These are phyloP conservation scores for Rauvolfia tetraphylla DNA, from an alignment of 257 asterid species.

Conservation along the genomic window DNA sequence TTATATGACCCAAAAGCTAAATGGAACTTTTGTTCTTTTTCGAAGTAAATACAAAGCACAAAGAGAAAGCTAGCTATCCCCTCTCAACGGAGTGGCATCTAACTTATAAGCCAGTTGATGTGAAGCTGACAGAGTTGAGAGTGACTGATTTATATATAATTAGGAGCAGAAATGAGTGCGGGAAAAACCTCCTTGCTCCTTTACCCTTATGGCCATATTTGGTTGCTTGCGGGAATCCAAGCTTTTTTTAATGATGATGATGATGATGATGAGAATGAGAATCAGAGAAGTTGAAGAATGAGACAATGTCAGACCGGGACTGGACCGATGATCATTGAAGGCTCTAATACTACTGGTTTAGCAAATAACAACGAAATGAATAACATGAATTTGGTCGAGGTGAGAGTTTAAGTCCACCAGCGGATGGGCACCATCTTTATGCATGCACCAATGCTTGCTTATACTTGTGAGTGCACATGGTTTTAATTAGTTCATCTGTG, in stretches of 20 bases:
- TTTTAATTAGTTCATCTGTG: no score
- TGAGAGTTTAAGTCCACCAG: no score
- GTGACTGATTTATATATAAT: background rate
- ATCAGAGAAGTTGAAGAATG: background rate
- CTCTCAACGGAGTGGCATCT: constrained; percentile 3
- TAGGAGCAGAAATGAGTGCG: background rate
- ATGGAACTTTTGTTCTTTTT: constrained; percentile 3
- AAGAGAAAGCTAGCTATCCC: background rate
- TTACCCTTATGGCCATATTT: background rate
- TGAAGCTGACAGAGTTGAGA: background rate
- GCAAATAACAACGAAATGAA: no score
- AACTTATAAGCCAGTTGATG: background rate
- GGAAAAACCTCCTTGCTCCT: background rate
- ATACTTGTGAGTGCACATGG: background rate
- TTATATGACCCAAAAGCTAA: background rate
- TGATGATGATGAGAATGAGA: background rate
- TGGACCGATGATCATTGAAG: no score
- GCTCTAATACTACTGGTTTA: no score
- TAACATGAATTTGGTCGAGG: no score
- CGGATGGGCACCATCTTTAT: no score
- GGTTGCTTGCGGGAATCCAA: background rate
- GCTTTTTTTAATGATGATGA: background rate
- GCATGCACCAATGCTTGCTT: no score
- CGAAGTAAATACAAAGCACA: background rate
- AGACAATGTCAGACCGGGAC: background rate